phyloP scores from a whole-genome alignment of 2,329 filamentous ascomycete species.

The Daldinia eschscholtzii region DNA sequence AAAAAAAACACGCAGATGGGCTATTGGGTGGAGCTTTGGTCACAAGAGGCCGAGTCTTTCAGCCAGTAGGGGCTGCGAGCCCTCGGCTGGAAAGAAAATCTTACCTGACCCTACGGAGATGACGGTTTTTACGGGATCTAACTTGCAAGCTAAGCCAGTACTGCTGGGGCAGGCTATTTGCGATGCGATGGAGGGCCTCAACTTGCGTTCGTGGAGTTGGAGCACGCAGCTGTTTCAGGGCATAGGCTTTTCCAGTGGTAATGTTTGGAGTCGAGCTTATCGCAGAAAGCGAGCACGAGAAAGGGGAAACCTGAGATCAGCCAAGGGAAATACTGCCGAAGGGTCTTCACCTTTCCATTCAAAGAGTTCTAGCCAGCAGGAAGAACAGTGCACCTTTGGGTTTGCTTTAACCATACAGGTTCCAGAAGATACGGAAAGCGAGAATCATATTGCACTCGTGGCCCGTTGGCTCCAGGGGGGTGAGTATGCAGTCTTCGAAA shows the following conservation, averaged over 20 bases:
- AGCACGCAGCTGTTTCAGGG: constrained; percentile 65
- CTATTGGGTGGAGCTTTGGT: constrained; percentile 86
- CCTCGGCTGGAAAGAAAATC: constrained; percentile 57
- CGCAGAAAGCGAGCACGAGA: constrained; percentile 68
- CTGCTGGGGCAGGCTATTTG: constrained; percentile 53
- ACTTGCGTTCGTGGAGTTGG: constrained; percentile 75
- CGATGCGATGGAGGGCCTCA: constrained; percentile 65
- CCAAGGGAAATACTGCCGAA: constrained; percentile 38
- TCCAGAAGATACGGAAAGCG: constrained; percentile 50
- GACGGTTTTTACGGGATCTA: constrained; percentile 56
- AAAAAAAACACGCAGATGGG: constrained; percentile 85
- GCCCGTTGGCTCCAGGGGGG: constrained; percentile 82
- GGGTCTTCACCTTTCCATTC: not conserved
- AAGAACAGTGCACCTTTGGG: constrained; percentile 63
- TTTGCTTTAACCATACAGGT: constrained; percentile 68
- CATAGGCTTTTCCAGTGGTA: constrained; percentile 72
- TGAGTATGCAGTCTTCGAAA: constrained; percentile 83
- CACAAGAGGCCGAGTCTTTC: constrained; percentile 70
- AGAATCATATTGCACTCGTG: constrained; percentile 60
- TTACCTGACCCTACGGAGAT: constrained; percentile 60
- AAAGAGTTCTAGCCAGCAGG: constrained; percentile 18
- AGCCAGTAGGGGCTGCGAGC: constrained; percentile 59
- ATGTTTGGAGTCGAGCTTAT: constrained; percentile 84
- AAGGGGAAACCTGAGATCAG: constrained; percentile 44
- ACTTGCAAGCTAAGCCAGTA: constrained; percentile 12